Percentiles rank a stretch among this genome's conserved stretches.
phyloP scores from a whole-genome alignment of 2,329 filamentous ascomycete genomes.

The Fusarium tuaranense region DNA sequence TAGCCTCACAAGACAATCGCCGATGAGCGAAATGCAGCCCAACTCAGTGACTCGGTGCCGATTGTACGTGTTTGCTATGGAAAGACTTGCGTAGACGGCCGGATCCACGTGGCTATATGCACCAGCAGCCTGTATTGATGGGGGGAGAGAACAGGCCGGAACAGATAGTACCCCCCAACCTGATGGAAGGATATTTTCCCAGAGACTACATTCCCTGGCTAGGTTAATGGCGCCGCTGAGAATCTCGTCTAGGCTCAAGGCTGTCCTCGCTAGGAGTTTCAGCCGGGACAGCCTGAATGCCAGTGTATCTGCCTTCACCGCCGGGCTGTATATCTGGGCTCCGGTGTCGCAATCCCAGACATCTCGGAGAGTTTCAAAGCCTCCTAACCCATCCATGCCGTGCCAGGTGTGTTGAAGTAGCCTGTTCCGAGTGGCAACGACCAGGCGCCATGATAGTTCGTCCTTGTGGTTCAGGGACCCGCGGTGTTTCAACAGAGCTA shows the following conservation, averaged over 20 bases:
- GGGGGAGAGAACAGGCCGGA: not conserved
- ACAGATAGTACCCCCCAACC: not conserved
- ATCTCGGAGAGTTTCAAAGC: not conserved
- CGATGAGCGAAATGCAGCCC: not conserved
- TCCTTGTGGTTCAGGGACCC: constrained; percentile 4
- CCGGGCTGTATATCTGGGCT: not conserved
- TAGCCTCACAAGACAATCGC: not conserved
- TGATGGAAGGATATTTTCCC: not conserved
- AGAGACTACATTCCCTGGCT: not conserved
- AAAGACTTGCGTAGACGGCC: not conserved
- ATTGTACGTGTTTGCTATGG: not conserved
- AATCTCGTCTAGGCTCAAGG: not conserved
- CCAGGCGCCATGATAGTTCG: constrained; percentile 14
- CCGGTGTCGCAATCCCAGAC: not conserved
- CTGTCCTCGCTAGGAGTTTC: not conserved
- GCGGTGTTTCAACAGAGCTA: constrained; percentile 9
- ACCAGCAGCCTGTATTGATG: not conserved
- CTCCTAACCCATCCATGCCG: not conserved
- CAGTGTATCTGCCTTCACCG: not conserved
- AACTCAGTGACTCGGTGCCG: not conserved
- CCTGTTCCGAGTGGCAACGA: constrained; percentile 14
- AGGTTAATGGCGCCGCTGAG: not conserved
- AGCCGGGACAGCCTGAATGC: not conserved
- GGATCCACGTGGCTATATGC: not conserved
- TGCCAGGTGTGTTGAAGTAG: constrained; percentile 4